phyloP scores from a whole-genome alignment of 1,284 basidiomycete genomes.

The Schizophyllum commune region DNA sequence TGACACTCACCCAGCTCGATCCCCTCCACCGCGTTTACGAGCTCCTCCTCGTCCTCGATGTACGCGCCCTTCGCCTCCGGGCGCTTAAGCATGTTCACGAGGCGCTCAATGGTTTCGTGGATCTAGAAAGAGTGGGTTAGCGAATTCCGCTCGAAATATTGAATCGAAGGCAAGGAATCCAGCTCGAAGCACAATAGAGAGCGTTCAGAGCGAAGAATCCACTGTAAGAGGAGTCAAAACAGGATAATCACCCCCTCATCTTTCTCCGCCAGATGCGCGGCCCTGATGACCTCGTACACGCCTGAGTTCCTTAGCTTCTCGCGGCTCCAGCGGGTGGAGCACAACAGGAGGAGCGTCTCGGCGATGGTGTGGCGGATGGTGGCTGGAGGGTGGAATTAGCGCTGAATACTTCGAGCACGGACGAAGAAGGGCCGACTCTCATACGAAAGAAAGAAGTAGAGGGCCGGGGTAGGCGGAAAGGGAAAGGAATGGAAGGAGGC shows the following conservation, averaged over 20 bases:
- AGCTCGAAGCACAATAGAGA: no score
- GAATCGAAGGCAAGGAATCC: background rate
- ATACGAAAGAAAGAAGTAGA: no score
- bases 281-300: conserved; percentile 82
- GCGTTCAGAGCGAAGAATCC: no score
- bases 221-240: no score
- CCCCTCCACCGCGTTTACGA: background rate
- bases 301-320: conserved; percentile 77
- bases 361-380: conserved; percentile 75
- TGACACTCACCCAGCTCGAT: background rate
- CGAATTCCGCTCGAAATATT: background rate
- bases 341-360: conserved; percentile 85
- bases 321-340: conserved; percentile 83
- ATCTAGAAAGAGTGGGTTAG: conserved; percentile 29
- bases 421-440: no score
- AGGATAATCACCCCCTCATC: conserved; percentile 59
- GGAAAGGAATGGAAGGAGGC: no score
- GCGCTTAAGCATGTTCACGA: conserved; percentile 64
- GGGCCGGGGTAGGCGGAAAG: no score
- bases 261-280: conserved; percentile 73
- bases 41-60: background rate
- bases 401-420: no score
- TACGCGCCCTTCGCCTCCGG: background rate
- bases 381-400: background rate
- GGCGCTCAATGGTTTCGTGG: conserved; percentile 59